These are phyloP conservation scores for Hygrocybe coccinea DNA, from an alignment of 768 basidiomycete species.

Conservation along the genomic window DNA sequence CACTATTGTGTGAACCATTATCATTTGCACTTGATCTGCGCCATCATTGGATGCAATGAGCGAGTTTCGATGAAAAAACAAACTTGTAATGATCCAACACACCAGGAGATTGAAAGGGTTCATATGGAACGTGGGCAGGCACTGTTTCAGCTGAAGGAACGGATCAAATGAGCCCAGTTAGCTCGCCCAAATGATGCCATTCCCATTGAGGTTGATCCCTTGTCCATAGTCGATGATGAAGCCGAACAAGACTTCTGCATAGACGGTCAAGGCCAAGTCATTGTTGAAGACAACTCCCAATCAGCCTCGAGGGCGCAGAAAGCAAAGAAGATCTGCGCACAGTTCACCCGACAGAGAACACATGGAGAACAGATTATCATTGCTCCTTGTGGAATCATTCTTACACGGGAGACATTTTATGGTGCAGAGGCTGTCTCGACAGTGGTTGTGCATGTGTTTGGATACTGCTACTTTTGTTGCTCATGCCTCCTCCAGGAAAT, in stretches of 20 bases:
- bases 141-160: no score
- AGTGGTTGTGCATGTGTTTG: background rate
- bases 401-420: slow-evolving; percentile 20
- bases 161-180: no score
- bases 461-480: no score
- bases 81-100: slow-evolving; percentile 20
- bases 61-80: slow-evolving; percentile 1
- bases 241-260: no score
- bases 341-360: slow-evolving; percentile 19
- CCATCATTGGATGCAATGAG: slow-evolving; percentile 9
- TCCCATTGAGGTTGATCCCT: no score
- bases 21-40: slow-evolving; percentile 11
- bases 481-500: background rate
- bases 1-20: slow-evolving; percentile 19
- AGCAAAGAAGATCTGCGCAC: no score
- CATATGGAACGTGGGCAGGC: slow-evolving; percentile 8
- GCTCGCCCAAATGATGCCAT: no score
- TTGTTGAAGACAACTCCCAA: no score
- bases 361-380: slow-evolving; percentile 28
- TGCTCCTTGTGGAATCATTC: slow-evolving; percentile 23
- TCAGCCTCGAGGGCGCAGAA: no score
- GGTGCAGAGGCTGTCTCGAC: background rate
- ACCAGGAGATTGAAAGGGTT: slow-evolving; percentile 19
- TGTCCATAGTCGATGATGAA: no score
- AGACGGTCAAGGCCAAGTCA: no score